Evolutionary conservation across 2,329 filamentous ascomycete genomes (phyloP), one percentile per base, ranked within the genome.

Genomic region (Cordyceps militaris): DNA sequence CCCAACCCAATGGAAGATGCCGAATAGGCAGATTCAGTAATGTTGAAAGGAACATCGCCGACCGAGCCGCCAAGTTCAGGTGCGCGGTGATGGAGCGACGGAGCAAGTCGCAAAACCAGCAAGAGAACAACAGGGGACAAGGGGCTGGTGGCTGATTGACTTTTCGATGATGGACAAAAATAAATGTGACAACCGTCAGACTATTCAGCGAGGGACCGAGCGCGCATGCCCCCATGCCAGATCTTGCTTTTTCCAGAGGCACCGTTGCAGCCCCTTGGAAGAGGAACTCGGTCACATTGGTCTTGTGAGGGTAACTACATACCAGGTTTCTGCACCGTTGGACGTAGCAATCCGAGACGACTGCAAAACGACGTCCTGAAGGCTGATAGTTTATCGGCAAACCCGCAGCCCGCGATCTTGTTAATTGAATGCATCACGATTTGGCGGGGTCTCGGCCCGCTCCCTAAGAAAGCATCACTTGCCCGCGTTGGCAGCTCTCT

Each of bases 161-260:
- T 10, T 32, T n/a, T n/a, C n/a, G n/a, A n/a, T n/a, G n/a, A n/a
- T n/a, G n/a, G n/a, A n/a, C n/a, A n/a, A n/a, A n/a, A n/a, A n/a
- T n/a, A n/a, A n/a, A 32, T 32, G 28, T 32, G 28, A 32, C 28
- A 6, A 32, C 28, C 14, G 5, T 19, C 36, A 43, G 30, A n/a
- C 16, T 4, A 23, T 13, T n/a, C 50, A 4, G 51, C 51, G 51
- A 54, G 51, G 51, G 52, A 47, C 52, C 52, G 52, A 56, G 52
- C 52, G 42, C 30, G 14, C 16, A 34, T 40, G 32, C 21, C 14
- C 28, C 51, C 38, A 34, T 40, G n/a, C 19, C n/a, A 8, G 4
- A 48, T 6, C 13, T 48, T 14, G 8, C 28, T 47, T 47, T 47
- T 30, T 40, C 10, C 19, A n/a, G 19, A n/a, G 4, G 23, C 9